Conservation (phyloP, 805 yeast genomes). For the Sugiyamaella valdiviana region DNA sequence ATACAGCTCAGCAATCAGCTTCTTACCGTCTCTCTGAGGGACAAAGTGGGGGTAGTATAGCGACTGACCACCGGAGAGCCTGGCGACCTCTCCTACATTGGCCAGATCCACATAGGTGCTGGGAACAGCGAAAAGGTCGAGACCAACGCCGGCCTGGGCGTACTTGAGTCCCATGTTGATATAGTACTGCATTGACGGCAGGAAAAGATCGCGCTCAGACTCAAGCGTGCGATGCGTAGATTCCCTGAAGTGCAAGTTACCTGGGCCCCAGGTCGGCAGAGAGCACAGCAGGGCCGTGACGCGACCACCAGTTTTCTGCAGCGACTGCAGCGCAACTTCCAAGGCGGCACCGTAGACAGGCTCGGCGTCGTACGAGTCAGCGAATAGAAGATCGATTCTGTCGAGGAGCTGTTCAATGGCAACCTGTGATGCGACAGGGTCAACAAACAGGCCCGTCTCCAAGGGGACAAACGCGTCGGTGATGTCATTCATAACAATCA, state of each 20-base stretch:
- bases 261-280: conserved; percentile 79
- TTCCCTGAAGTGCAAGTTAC: conserved; percentile 39
- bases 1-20: conserved; percentile 55
- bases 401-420: conserved; percentile 64
- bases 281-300: conserved; percentile 60
- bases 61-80: conserved; percentile 64
- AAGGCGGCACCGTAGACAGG: conserved; percentile 78
- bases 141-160: conserved; percentile 54
- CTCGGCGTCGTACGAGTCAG: conserved; percentile 42
- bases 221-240: conserved; percentile 21
- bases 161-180: conserved; percentile 52
- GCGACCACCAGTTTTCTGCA: conserved; percentile 66
- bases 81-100: conserved; percentile 59
- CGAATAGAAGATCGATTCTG: conserved; percentile 45
- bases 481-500: conserved; percentile 60
- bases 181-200: conserved; percentile 59
- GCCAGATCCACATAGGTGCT: conserved; percentile 63
- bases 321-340: conserved; percentile 56
- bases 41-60: conserved; percentile 62
- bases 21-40: conserved; percentile 61
- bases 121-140: conserved; percentile 70
- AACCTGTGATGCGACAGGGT: conserved; percentile 58
- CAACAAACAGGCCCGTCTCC: conserved; percentile 66
- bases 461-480: conserved; percentile 81
- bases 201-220: conserved; percentile 45